Percentiles rank a stretch among this genome's conserved stretches.
Conservation (phyloP, 805 yeast genomes). For the Metschnikowia matae region DNA sequence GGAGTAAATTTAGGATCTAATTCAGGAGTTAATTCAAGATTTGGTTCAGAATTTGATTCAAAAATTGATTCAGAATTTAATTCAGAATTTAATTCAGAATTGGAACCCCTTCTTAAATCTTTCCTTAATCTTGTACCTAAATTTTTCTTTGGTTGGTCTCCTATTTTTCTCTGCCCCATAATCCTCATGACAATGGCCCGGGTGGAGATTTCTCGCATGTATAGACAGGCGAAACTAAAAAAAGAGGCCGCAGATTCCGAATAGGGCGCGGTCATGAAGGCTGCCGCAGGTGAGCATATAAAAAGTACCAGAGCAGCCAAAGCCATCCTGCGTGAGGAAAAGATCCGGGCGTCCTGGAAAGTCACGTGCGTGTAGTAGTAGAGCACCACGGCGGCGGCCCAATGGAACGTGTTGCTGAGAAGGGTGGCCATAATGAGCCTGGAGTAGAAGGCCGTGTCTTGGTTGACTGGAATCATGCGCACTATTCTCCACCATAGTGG, state of each 20-base stretch:
- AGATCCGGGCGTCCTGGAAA: constrained; percentile 19
- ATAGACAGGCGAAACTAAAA: constrained; percentile 54
- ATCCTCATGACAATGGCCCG: neutral
- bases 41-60: too few species aligned
- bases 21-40: too few species aligned
- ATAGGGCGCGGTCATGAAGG: constrained; percentile 70
- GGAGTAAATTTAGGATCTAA: too few species aligned
- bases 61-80: too few species aligned
- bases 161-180: neutral
- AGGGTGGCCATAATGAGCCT: constrained; percentile 31
- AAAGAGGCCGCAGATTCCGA: constrained; percentile 71
- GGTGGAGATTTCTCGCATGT: constrained; percentile 40
- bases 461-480: constrained; percentile 11
- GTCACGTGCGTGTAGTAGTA: constrained; percentile 42
- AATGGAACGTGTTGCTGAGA: constrained; percentile 52
- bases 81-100: too few species aligned
- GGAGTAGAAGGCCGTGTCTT: constrained; percentile 9
- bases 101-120: too few species aligned
- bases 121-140: too few species aligned
- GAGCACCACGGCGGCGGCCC: constrained; percentile 44
- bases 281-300: constrained; percentile 72
- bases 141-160: too few species aligned
- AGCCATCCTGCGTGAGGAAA: constrained; percentile 19
- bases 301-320: constrained; percentile 37
- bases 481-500: constrained; percentile 67